Evolutionary conservation across 2,329 filamentous ascomycete genomes (phyloP), one percentile per base, ranked within the genome.

Genomic region (Cordyceps fumosorosea): DNA sequence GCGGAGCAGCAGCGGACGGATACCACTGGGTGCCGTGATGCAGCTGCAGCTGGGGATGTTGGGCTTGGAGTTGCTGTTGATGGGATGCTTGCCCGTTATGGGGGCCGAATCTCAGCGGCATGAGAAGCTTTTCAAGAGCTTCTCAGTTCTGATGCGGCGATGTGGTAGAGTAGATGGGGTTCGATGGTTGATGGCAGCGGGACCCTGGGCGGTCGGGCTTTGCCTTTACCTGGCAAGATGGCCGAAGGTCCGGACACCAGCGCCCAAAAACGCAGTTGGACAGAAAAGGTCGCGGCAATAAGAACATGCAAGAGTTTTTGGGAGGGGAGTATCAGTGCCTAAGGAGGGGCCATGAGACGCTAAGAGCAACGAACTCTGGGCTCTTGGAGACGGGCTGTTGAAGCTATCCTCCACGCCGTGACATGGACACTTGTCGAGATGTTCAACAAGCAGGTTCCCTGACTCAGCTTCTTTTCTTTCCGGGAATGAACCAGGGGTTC

Each of bases 341-440:
- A 51, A 6, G n/a, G 48, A 52, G 47, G 34, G 56, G 47, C 18
- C 47, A 32, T 52, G 56, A 52, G 45, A 44, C 22, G 34, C 16
- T 47, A 48, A 48, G n/a, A 29, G 29, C 51, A 54, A 18, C 26
- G 18, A 5, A 5, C 14, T n/a, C 48, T 44, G 40, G 26, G 50
- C 29, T 55, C 42, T 48, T 51, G 29, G 22, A 29, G 58, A 60
- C 58, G 53, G 22, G 42, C 24, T 45, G 24, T 37, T 14, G 12
- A 14, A 14, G 10, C 10, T 32, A 18, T 53, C 37, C 26, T 4
- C 14, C 40, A 14, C 20, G 32, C 22, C 26, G 11, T 18, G 24
- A 37, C 20, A 60, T 54, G 29, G 42, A 60, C 58, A 55, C 58
- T 60, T 47, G 58, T 45, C 50, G 26, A 48, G 16, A 34, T 37